Base-by-base conservation (phyloP, 2,329 filamentous ascomycete species). In the Neocatenulostroma microsporum region DNA sequence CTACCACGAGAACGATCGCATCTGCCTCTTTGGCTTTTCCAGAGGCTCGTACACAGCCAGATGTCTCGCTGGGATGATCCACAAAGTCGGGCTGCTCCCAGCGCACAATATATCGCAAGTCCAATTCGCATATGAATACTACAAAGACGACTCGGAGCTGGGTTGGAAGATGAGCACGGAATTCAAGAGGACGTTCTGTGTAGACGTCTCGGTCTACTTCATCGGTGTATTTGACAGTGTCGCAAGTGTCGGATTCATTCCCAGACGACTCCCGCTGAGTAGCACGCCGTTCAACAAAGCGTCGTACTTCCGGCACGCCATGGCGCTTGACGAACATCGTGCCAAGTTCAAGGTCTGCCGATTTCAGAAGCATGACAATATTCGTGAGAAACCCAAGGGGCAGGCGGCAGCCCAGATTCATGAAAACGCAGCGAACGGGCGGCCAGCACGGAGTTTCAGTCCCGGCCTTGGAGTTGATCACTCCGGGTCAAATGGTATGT, bases 31-130 rank as follows among this genome's bases (percentile, higher is more conserved):
- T 17, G 68, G 68, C 3, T 71, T 71, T 51, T 69, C 66, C 0
- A 54, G 68, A 39, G 68, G 66, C 11, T 64, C 68, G 4, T 73
- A 73, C 35, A 72, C 69, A 1, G 68, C 68, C 12, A 61, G 69
- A 3, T 73, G 70, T 36, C 54, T 73, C 3, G 56, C 61, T 19
- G 62, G 62, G 2, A 65, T 66, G 62, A 49, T 66, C 6, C 62
- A 66, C 48, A 65, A 65, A 44, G 62, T 66, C 18, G 62, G 63
- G 5, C 46, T 58, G 3, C 36, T 60, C 2, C 56, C 56, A 19
- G 50, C 54, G 4, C 58, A 42, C 36, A 67, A 55, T 48, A 47
- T 32, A 1, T 52, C 56, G 3, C 63, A 66, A 38, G 48, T 68
- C 9, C 49, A 47, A 5, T 67, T 68, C 43, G 65, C 65, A 7